Conservation (phyloP, 345 rosid genomes). For the Melaleuca alternifolia region DNA sequence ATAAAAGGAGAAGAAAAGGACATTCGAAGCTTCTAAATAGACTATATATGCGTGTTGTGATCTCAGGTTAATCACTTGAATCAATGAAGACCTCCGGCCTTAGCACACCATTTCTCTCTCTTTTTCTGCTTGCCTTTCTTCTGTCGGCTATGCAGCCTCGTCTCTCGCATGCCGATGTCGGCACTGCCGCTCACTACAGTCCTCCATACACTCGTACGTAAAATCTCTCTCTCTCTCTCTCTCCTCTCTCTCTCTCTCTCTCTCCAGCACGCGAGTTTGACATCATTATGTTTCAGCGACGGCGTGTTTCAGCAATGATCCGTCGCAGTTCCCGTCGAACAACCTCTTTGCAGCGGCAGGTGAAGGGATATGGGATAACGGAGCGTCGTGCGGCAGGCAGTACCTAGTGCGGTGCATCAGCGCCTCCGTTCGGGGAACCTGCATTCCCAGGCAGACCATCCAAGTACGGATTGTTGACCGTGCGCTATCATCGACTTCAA, state of each 20-base stretch:
- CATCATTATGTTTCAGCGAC: slow-evolving; percentile 17
- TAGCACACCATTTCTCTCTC: not conserved
- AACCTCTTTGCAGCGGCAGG: slow-evolving; percentile 42
- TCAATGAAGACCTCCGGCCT: not conserved
- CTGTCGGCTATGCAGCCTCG: not conserved
- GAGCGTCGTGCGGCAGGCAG: slow-evolving; percentile 45
- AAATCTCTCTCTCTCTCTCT: not conserved
- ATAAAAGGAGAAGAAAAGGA: not conserved
- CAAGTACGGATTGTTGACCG: slow-evolving; percentile 8
- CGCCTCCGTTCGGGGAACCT: slow-evolving; percentile 11
- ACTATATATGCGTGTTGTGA: not conserved
- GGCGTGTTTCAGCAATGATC: slow-evolving; percentile 26
- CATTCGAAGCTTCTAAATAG: not conserved
- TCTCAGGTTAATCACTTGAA: not conserved
- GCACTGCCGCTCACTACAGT: slow-evolving; percentile 26
- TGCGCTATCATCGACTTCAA: not conserved
- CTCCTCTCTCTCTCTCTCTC: not conserved
- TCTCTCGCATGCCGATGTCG: slow-evolving; percentile 19
- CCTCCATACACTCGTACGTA: slow-evolving; percentile 43
- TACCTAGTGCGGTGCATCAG: slow-evolving; percentile 49
- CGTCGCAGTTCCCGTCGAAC: slow-evolving; percentile 29
- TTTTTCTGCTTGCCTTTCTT: not conserved
- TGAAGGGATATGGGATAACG: slow-evolving; percentile 53
- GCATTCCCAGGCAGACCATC: slow-evolving; percentile 15
- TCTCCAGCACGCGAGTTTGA: not conserved